A percentile compares a stretch with the other conserved stretches of the same genome.
Evolutionary conservation across 257 asterid species (phyloP).

Genomic region (Nicotiana tomentosiformis): DNA sequence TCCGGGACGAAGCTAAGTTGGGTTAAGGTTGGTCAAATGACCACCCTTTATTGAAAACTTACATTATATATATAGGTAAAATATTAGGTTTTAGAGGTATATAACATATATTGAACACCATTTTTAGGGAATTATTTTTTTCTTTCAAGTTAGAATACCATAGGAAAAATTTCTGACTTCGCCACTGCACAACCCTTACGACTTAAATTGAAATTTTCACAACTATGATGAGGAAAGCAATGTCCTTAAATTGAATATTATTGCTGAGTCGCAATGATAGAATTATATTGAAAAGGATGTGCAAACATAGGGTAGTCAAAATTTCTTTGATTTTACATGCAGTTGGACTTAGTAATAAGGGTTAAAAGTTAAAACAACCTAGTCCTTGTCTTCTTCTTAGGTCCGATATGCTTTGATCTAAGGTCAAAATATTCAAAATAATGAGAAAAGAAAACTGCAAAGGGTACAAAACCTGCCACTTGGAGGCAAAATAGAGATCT

Average conservation of each 20-base stretch:
- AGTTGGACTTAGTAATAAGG: background rate
- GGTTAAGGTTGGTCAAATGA: too few relatives aligned
- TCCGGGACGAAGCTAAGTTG: too few relatives aligned
- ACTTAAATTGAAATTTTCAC: background rate
- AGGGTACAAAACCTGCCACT: constrained; percentile 33
- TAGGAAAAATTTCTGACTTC: too few relatives aligned
- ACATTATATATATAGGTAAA: too few relatives aligned
- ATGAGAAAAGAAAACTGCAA: background rate
- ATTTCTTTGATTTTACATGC: background rate
- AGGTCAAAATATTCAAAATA: background rate
- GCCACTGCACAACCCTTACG: background rate
- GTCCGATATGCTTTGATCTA: background rate
- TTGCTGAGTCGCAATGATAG: background rate
- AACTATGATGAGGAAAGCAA: background rate
- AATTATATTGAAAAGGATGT: background rate
- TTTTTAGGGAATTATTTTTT: too few relatives aligned
- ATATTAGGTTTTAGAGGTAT: too few relatives aligned
- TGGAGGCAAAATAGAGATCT: constrained; percentile 39
- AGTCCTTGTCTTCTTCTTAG: background rate
- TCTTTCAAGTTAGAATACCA: too few relatives aligned
- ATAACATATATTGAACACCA: too few relatives aligned
- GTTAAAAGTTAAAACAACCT: background rate
- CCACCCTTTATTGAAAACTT: too few relatives aligned
- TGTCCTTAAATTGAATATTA: too few relatives aligned
- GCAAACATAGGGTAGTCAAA: background rate